Percentiles rank a stretch among this genome's conserved stretches.
These are phyloP conservation scores for Emmonsiellopsis sp. DNA, from an alignment of 2,329 filamentous ascomycete genomes.

Conservation along the genomic window DNA sequence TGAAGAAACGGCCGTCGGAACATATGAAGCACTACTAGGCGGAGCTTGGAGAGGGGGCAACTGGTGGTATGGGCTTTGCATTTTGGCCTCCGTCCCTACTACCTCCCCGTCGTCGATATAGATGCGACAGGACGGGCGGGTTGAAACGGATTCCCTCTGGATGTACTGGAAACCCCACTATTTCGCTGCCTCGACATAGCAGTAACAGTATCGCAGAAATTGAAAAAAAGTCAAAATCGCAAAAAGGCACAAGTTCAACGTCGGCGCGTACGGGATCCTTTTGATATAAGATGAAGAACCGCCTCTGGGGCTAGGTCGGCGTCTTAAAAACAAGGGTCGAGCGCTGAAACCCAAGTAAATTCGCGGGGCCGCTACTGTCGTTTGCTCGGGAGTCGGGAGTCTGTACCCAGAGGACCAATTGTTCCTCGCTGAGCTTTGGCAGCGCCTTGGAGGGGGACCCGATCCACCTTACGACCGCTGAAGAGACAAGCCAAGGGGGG, in stretches of 20 bases:
- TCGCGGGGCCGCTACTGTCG: not conserved
- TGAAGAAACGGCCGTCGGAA: constrained; percentile 27
- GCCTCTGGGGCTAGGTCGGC: not conserved
- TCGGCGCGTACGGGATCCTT: not conserved
- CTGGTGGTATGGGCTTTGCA: constrained; percentile 27
- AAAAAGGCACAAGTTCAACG: not conserved
- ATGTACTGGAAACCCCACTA: not conserved
- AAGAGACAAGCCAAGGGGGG: not conserved
- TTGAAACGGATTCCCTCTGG: not conserved
- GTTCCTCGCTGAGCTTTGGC: not conserved
- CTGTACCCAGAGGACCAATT: not conserved
- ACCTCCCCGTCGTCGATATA: not conserved
- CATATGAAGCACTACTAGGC: constrained; percentile 15
- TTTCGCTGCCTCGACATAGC: not conserved
- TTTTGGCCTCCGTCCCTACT: constrained; percentile 9
- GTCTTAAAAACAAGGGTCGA: not conserved
- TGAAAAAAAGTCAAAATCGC: not conserved
- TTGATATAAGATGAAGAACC: not conserved
- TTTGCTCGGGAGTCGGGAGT: not conserved
- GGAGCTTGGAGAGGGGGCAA: constrained; percentile 18
- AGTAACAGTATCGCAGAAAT: not conserved
- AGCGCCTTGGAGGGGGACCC: not conserved
- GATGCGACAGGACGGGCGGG: not conserved
- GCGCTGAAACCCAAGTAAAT: not conserved
- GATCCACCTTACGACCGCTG: not conserved